Evolutionary conservation across 345 rosid genomes (phyloP).

Genomic region (Hypericum perforatum): DNA sequence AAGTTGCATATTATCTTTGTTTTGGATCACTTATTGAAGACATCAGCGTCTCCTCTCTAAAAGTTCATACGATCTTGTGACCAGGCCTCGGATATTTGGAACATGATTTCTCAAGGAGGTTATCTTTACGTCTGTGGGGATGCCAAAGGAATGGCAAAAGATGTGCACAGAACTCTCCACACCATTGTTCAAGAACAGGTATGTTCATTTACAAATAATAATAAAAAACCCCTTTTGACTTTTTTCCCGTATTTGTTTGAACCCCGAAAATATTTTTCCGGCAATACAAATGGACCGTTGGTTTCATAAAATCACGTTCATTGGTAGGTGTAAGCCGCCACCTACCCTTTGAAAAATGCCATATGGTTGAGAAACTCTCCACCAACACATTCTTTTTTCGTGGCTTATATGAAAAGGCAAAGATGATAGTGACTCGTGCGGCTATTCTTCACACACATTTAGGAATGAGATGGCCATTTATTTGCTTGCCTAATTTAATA

Average conservation of each 20-base stretch:
- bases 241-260: too few relatives aligned
- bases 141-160: slow-evolving; percentile 98
- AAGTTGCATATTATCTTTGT: too few relatives aligned
- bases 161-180: slow-evolving; percentile 88
- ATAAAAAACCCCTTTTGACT: too few relatives aligned
- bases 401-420: background rate
- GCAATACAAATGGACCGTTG: too few relatives aligned
- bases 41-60: too few relatives aligned
- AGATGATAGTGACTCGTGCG: too few relatives aligned
- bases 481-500: too few relatives aligned
- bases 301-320: background rate
- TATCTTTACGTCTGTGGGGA: slow-evolving; percentile 95
- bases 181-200: slow-evolving; percentile 86
- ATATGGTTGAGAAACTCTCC: background rate
- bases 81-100: slow-evolving; percentile 85
- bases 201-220: background rate
- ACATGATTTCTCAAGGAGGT: slow-evolving; percentile 58
- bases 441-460: too few relatives aligned
- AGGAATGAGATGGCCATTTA: too few relatives aligned
- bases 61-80: background rate
- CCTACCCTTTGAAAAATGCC: background rate
- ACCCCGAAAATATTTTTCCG: too few relatives aligned
- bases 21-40: too few relatives aligned
- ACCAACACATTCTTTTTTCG: background rate
- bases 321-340: background rate